A percentile compares a stretch with the other conserved stretches of the same genome.
Evolutionary conservation across 208 protist species (phyloP).

Genomic region (Acanthamoeba comandoni): DNA sequence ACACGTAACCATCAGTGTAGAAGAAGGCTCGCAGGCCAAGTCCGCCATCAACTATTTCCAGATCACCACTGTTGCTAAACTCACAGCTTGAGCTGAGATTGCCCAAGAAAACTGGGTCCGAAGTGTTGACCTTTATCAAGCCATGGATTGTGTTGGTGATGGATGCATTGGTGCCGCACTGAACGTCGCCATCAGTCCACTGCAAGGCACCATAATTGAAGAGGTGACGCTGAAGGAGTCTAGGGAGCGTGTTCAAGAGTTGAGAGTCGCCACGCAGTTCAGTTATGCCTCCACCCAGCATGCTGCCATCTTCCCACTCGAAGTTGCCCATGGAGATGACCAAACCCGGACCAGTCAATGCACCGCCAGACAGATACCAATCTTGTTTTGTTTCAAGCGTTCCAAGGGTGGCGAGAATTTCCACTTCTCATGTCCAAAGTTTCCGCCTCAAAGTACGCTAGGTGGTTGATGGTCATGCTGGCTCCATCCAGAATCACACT

Average conservation of each 20-base stretch:
- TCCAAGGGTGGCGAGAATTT: no score
- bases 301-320: neutral
- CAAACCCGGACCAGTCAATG: conserved; percentile 9
- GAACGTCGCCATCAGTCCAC: conserved; percentile 13
- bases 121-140: conserved; percentile 13
- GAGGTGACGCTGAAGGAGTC: neutral
- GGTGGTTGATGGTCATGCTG: no score
- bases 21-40: neutral
- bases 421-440: no score
- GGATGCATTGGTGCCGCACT: conserved; percentile 8
- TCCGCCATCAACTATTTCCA: neutral
- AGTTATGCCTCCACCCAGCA: neutral
- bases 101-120: neutral
- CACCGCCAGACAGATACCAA: conserved; percentile 29
- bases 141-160: neutral
- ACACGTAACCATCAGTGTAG: conserved; percentile 36
- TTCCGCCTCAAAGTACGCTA: no score
- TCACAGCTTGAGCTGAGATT: neutral
- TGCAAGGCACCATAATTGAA: neutral
- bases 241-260: neutral
- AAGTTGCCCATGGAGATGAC: neutral
- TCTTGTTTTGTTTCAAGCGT: no score
- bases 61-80: neutral
- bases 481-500: no score
- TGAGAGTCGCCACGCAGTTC: neutral